Evolutionary conservation across 208 protist genomes (phyloP).

Genomic region (Leishmania aethiopica): DNA sequence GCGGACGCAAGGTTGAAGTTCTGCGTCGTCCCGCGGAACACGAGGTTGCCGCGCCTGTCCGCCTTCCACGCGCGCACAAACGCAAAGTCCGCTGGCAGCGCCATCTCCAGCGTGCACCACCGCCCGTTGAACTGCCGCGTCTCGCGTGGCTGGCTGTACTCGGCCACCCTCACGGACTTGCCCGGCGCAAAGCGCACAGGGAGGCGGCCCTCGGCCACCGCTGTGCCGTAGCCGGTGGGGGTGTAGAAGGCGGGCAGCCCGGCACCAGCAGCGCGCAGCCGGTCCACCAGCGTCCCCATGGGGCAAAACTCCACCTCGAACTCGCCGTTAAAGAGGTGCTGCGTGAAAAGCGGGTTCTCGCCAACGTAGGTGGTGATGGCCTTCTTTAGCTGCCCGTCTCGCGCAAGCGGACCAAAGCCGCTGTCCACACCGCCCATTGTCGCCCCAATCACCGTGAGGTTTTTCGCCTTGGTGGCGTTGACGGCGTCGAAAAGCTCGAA

Average conservation of each 20-base stretch:
- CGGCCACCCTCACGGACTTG: conserved; percentile 54
- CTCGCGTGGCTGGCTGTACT: conserved; percentile 57
- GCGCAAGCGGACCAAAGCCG: conserved; percentile 87
- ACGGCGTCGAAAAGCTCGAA: conserved; percentile 85
- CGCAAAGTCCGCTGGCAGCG: conserved; percentile 89
- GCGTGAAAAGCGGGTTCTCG: conserved; percentile 89
- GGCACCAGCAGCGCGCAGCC: conserved; percentile 89
- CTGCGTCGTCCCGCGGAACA: conserved; percentile 83
- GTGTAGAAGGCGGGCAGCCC: conserved; percentile 97
- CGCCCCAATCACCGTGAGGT: conserved; percentile 93
- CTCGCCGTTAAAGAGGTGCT: conserved; percentile 90
- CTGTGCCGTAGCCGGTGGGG: conserved; percentile 89
- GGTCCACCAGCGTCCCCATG: conserved; percentile 94
- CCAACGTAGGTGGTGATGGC: conserved; percentile 93
- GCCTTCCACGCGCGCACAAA: conserved; percentile 94
- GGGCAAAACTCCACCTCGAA: conserved; percentile 94
- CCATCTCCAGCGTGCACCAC: conserved; percentile 87
- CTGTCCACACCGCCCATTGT: conserved; percentile 69
- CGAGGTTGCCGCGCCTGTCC: conserved; percentile 71
- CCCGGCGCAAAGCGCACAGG: conserved; percentile 86
- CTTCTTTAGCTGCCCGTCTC: conserved; percentile 78
- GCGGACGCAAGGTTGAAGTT: conserved; percentile 94
- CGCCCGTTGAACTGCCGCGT: conserved; percentile 76
- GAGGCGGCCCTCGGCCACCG: conserved; percentile 69
- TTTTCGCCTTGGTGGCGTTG: conserved; percentile 38